Conservation (phyloP, 2,329 filamentous ascomycete species). For the Xylariaceae sp. region DNA sequence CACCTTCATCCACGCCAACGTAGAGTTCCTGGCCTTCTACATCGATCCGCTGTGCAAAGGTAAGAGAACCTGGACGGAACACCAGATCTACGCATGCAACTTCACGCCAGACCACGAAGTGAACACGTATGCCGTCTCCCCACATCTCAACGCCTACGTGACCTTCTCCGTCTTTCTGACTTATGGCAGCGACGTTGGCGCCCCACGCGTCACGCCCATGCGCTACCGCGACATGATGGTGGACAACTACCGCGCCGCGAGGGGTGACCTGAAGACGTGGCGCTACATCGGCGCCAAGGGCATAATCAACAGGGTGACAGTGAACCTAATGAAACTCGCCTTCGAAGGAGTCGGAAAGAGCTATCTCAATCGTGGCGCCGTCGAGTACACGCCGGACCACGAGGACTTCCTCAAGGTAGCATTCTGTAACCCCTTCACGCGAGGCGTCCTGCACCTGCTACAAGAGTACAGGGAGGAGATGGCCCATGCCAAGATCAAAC, state of each 20-base stretch:
- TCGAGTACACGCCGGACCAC: slow-evolving; percentile 3
- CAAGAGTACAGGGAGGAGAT: slow-evolving; percentile 1
- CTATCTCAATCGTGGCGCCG: background rate
- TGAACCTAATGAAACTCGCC: background rate
- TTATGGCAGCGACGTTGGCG: background rate
- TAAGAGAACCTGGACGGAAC: background rate
- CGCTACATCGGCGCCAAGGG: background rate
- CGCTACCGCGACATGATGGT: slow-evolving; percentile 17
- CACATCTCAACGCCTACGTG: slow-evolving; percentile 7
- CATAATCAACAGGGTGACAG: slow-evolving; percentile 4
- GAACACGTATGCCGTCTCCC: slow-evolving; percentile 8
- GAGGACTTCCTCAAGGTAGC: background rate
- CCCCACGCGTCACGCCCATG: slow-evolving; percentile 9
- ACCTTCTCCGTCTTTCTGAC: slow-evolving; percentile 3
- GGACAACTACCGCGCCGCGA: slow-evolving; percentile 13
- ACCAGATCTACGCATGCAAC: background rate
- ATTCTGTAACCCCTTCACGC: slow-evolving; percentile 10
- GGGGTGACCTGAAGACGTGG: slow-evolving; percentile 11
- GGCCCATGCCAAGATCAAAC: slow-evolving; percentile 11
- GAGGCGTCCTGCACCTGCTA: slow-evolving; percentile 8
- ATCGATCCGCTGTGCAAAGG: background rate
- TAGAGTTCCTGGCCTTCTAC: slow-evolving; percentile 7
- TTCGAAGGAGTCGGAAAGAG: background rate
- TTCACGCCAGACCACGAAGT: background rate
- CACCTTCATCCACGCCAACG: background rate